Base-by-base conservation (phyloP, 1,139 yeast species). In the Suhomyces kunorum region DNA sequence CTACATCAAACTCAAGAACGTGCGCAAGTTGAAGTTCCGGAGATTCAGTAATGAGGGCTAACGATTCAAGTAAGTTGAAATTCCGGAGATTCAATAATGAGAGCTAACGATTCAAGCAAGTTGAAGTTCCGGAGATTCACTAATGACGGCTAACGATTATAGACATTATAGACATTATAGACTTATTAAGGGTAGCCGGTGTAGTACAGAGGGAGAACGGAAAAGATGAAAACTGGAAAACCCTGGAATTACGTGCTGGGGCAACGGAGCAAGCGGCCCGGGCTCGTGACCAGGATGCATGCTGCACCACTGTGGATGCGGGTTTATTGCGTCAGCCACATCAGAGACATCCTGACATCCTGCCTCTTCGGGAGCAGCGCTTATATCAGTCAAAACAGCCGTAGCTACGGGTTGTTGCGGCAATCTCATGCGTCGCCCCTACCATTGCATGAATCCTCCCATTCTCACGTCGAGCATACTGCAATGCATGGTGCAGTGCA, bases 41-140 rank as follows among this genome's bases (percentile, higher is more conserved):
- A 46, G 62, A 22, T 51, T 53, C 25, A 50, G 54, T 36, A 50
- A 49, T 32, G 53, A 49, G 30, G 39, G 39, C 20, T 40, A 34
- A 38, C 12, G 43, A 26, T 33, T 36, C 23, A n/a, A n/a, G 47
- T 44, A 54, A 49, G 45, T 47, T 56, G 33, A 48, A 50, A 36
- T 40, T 50, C 30, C 47, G 62, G 33, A 46, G 62, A 22, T 51
- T 53, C 25, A 50, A 53, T 36, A 50, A 49, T 32, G 53, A 49
- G 30, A 38, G 39, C 20, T 40, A 34, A 38, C 12, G 43, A 26
- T 33, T 36, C 23, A n/a, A n/a, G 47, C 44, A 54, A 49, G 45
- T 47, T 56, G 33, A 48, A 50, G 36, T 40, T 50, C 30, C 47
- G 62, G 33, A 46, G 62, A 22, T 51, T 53, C 25, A 50, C 53